Conservation (phyloP, 75 land plant species). For the Cunninghamia lanceolata region DNA sequence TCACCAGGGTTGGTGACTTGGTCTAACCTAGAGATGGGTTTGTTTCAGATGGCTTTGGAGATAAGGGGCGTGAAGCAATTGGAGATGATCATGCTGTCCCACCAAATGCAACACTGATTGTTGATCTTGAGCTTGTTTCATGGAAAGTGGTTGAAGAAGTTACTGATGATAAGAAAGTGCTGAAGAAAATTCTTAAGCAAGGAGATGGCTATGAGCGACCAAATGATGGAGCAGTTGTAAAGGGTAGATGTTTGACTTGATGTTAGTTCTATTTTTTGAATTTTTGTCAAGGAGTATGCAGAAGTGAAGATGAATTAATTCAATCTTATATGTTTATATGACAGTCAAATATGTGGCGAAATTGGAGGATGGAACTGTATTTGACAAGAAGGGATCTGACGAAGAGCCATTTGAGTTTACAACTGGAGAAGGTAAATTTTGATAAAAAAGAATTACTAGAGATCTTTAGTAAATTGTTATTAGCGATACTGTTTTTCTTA, state of each 20-base stretch:
- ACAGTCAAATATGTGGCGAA: conserved; percentile 70
- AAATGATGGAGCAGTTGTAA: conserved; percentile 71
- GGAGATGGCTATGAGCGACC: conserved; percentile 77
- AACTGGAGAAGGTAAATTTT: conserved; percentile 58
- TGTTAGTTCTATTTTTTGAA: background rate
- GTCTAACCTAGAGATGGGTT: background rate
- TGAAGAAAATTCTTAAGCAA: conserved; percentile 67
- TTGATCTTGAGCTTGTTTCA: conserved; percentile 63
- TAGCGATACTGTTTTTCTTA: background rate
- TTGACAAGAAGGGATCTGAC: conserved; percentile 64
- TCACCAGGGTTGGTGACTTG: background rate
- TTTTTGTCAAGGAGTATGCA: background rate
- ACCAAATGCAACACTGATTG: conserved; percentile 51
- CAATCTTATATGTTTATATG: background rate
- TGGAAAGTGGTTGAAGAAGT: conserved; percentile 78
- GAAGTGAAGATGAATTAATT: background rate
- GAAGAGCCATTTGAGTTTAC: conserved; percentile 65
- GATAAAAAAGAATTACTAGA: background rate
- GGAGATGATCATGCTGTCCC: conserved; percentile 52
- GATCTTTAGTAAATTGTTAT: background rate
- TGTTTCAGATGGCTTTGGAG: conserved; percentile 68
- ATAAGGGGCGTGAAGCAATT: conserved; percentile 49
- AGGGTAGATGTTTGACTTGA: conserved; percentile 23
- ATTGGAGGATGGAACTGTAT: conserved; percentile 66
- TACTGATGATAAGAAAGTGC: conserved; percentile 61